Percentiles rank a stretch among this genome's conserved stretches.
Conservation (phyloP, 768 basidiomycete genomes). For the Calocybe indica region DNA sequence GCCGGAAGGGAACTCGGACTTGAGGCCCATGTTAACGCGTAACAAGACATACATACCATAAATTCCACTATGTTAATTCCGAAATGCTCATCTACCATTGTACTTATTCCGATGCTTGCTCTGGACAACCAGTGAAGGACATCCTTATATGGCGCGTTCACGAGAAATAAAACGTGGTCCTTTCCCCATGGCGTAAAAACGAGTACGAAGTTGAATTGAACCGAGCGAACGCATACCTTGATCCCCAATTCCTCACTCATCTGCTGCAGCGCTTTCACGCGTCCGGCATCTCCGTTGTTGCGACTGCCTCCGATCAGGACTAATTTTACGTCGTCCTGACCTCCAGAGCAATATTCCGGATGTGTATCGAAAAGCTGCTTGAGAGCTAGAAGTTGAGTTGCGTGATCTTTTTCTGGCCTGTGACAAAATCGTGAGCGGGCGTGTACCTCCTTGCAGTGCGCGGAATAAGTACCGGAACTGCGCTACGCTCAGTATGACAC, state of each 20-base stretch:
- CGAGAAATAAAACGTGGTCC: constrained; percentile 69
- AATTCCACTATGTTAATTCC: constrained; percentile 98
- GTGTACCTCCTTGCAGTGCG: neutral
- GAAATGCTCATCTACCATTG: constrained; percentile 98
- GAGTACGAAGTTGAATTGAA: neutral
- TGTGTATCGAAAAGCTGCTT: constrained; percentile 46
- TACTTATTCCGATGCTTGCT: constrained; percentile 84
- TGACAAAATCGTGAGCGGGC: neutral
- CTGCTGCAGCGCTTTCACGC: constrained; percentile 55
- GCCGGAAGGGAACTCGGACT: neutral
- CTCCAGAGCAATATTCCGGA: constrained; percentile 47
- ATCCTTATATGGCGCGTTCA: constrained; percentile 75
- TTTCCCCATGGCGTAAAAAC: constrained; percentile 20
- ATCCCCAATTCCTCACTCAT: constrained; percentile 62
- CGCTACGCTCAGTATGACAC: constrained; percentile 78
- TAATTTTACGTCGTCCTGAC: constrained; percentile 40
- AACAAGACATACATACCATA: constrained; percentile 55
- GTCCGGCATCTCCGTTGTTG: constrained; percentile 65
- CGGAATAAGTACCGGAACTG: constrained; percentile 73
- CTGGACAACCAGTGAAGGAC: constrained; percentile 67
- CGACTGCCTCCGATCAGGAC: constrained; percentile 82
- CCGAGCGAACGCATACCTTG: constrained; percentile 36
- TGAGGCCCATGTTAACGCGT: constrained; percentile 1
- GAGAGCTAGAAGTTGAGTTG: constrained; percentile 71
- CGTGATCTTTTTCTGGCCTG: constrained; percentile 94